Base-by-base conservation (phyloP, 208 protist species). In the Trypanosoma mega region DNA sequence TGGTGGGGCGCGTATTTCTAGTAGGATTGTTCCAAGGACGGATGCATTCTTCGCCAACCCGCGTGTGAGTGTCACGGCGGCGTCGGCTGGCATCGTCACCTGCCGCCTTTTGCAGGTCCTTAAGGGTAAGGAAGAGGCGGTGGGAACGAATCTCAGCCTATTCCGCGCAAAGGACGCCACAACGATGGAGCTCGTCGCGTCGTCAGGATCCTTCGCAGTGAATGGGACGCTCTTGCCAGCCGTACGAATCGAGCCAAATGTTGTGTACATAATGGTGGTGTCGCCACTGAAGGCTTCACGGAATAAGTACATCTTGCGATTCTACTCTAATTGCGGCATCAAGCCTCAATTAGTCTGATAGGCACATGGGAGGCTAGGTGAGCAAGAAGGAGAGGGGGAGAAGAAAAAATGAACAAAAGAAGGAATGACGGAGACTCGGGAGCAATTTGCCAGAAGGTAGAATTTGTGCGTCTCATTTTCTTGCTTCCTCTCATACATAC, bases 271-370 rank as follows among this genome's bases (percentile, higher is more conserved):
- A 26, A 45, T 89, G 14, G 77, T 92, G n/a, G 73, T 89, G 6
- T 87, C 82, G 23, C 69, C 82, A 2, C 47, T 62, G 33, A 57
- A 57, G 8, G 37, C 76, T 1, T 61, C 58, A 24, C 57, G 56
- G n/a, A 69, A 60, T 55, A 89, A 87, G 72, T 92, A 87, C 37
- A 43, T 83, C 0, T 47, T 92, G 46, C 80, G 80, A n/a, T 33
- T 92, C 18, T 87, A 81, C 65, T 87, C 73, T 36, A 82, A 56
- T 51, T 62, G 29, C 29, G 53, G 6, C 4, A 60, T 80, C 31
- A 81, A 31, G 2, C 74, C 70, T 16, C 57, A 79, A 54, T 9
- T 78, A 18, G 21, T 59, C 11, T 73, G 68, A 45, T 76, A 36
- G 63, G 24, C 43, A 34, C 18, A 5, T 43, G 7, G 31, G 30